A percentile compares a stretch with the other conserved stretches of the same genome.
Conservation (phyloP, 192 early-diverging fungal species). For the Linnemannia schmuckeri region DNA sequence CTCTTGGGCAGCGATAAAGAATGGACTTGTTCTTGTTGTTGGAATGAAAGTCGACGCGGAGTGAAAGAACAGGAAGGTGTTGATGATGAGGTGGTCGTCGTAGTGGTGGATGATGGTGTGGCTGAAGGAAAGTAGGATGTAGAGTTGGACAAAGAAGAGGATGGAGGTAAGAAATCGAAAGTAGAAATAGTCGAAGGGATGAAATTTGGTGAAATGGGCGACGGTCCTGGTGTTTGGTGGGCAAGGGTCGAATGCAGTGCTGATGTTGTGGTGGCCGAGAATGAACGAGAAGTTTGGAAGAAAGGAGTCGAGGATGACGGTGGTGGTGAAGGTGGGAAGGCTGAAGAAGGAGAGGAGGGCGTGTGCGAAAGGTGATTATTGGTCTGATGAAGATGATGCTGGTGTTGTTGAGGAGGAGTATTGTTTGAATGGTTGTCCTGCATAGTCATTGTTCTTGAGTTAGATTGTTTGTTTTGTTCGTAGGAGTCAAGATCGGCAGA, state of each 20-base stretch:
- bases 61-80: slow-evolving; percentile 26
- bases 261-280: background rate
- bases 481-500: background rate
- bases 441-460: background rate
- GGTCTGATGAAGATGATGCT: background rate
- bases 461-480: background rate
- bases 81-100: background rate
- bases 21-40: slow-evolving; percentile 8
- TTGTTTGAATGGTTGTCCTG: background rate
- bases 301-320: background rate
- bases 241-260: background rate
- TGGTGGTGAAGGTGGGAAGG: background rate
- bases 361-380: background rate
- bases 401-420: background rate
- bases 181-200: slow-evolving; percentile 1
- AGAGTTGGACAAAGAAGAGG: background rate
- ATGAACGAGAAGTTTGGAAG: background rate
- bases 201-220: background rate
- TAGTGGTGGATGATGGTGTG: background rate
- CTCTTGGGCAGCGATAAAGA: background rate
- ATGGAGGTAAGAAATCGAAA: background rate
- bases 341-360: background rate
- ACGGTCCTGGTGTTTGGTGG: background rate
- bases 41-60: slow-evolving; percentile 4
- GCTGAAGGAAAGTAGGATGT: background rate